These are phyloP conservation scores for Raffaelea ambrosiae DNA, from an alignment of 2,329 filamentous ascomycete genomes.

Conservation along the genomic window DNA sequence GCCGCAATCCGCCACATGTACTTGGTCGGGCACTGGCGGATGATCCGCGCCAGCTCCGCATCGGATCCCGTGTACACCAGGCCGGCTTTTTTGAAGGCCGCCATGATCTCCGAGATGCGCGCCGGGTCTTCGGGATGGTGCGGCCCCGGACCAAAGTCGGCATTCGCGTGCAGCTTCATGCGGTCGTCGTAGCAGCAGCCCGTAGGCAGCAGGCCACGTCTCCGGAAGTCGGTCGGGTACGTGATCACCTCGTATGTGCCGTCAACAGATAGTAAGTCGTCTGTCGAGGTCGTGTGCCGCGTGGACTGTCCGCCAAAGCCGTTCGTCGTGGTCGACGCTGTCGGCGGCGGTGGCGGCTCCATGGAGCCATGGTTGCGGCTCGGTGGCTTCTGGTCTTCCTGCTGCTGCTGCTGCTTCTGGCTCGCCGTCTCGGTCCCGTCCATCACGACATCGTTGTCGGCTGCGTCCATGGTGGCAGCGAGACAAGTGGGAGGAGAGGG, in stretches of 20 bases:
- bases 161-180: constrained; percentile 93
- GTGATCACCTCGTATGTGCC: too few relatives aligned
- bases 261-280: too few relatives aligned
- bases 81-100: constrained; percentile 73
- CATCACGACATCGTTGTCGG: constrained; percentile 16
- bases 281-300: too few relatives aligned
- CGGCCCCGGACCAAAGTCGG: constrained; percentile 62
- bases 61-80: constrained; percentile 60
- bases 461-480: constrained; percentile 3
- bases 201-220: constrained; percentile 52
- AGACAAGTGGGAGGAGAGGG: constrained; percentile 2
- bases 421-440: constrained; percentile 8
- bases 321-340: constrained; percentile 22
- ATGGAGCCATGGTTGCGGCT: not conserved
- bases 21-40: constrained; percentile 45
- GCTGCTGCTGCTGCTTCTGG: not conserved
- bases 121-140: constrained; percentile 92
- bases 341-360: constrained; percentile 27
- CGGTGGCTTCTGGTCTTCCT: constrained; percentile 2
- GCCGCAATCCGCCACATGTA: constrained; percentile 72
- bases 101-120: constrained; percentile 88
- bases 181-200: constrained; percentile 85
- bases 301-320: not conserved
- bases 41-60: constrained; percentile 40
- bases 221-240: constrained; percentile 13